These are phyloP conservation scores for Camellia lanceoleosa DNA, from an alignment of 148 eudicot genomes.

Conservation along the genomic window DNA sequence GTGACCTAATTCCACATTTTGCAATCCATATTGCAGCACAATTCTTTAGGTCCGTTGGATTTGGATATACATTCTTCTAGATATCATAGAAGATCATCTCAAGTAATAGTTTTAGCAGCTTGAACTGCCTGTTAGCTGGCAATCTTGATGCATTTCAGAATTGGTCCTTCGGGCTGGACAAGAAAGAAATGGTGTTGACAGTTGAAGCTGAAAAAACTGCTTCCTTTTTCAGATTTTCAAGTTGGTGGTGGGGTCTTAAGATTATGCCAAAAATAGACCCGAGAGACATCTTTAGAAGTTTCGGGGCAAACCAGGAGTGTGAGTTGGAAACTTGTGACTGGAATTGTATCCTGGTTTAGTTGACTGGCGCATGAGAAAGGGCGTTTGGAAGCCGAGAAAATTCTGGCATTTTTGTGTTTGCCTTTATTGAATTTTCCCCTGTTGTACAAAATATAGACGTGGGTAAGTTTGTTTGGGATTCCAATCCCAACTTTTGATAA, in stretches of 20 bases:
- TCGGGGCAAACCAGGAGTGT: background rate
- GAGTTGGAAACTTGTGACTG: background rate
- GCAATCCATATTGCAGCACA: conserved; percentile 53
- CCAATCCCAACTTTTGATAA: conserved; percentile 12
- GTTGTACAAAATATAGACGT: conserved; percentile 22
- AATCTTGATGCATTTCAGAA: conserved; percentile 91
- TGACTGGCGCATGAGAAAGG: background rate
- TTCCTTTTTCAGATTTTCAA: conserved; percentile 48
- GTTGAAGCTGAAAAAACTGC: conserved; percentile 50
- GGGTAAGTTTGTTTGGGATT: background rate
- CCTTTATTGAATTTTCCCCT: conserved; percentile 1
- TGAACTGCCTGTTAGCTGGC: conserved; percentile 84
- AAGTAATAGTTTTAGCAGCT: conserved; percentile 83
- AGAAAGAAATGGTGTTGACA: conserved; percentile 45
- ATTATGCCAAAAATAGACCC: conserved; percentile 7
- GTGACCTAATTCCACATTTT: conserved; percentile 19
- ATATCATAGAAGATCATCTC: conserved; percentile 72
- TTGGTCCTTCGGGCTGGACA: conserved; percentile 64
- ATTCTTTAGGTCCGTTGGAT: conserved; percentile 91
- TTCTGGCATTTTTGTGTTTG: background rate
- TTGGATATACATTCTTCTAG: conserved; percentile 69
- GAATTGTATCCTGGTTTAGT: background rate
- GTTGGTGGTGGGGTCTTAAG: conserved; percentile 31
- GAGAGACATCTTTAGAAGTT: background rate
- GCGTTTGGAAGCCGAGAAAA: background rate